A percentile compares a stretch with the other conserved stretches of the same genome.
Conservation (phyloP, 495 filamentous ascomycete genomes). For the Penicillium ochrochloron region DNA sequence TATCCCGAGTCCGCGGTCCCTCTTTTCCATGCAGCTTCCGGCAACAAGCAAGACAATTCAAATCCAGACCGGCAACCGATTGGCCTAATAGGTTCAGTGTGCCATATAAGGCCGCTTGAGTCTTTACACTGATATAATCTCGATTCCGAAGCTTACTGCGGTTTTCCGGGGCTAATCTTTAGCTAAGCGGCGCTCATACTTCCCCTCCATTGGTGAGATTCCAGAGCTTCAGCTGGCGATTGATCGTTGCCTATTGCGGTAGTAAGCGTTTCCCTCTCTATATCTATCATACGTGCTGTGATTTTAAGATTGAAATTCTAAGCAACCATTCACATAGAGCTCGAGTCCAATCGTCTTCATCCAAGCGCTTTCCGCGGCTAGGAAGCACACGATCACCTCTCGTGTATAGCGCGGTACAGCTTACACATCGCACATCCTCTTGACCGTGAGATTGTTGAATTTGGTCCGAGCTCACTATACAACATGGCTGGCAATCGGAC, state of each 20-base stretch:
- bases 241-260: neutral
- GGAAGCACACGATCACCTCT: neutral
- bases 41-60: constrained; percentile 11
- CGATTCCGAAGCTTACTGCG: neutral
- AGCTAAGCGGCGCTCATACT: constrained; percentile 22
- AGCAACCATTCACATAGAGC: neutral
- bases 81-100: neutral
- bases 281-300: neutral
- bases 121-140: neutral
- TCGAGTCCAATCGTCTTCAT: neutral
- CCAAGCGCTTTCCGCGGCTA: neutral
- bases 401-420: neutral
- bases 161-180: neutral
- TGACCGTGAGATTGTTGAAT: neutral
- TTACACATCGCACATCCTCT: neutral
- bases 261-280: neutral
- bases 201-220: constrained; percentile 30
- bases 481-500: constrained; percentile 75
- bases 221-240: constrained; percentile 6
- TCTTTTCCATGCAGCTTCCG: neutral
- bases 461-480: neutral
- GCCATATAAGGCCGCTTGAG: neutral
- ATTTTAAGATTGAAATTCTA: neutral
- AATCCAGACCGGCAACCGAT: neutral
- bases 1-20: constrained; percentile 8